phyloP scores from a whole-genome alignment of 306 rosid genomes.

The Inga leiocalycina region DNA sequence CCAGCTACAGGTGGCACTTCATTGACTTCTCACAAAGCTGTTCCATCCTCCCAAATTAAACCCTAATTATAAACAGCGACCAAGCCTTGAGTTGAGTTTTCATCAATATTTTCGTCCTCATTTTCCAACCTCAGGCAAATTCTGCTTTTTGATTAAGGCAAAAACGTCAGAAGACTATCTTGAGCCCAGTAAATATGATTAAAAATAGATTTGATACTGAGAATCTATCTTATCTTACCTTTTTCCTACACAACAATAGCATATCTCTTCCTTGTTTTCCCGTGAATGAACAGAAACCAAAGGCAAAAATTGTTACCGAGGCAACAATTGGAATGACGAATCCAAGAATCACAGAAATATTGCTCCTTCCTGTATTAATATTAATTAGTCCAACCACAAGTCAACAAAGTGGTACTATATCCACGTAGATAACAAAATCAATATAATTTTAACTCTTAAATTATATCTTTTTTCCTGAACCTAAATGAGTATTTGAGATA shows the following conservation, averaged over 20 bases:
- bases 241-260: conserved; percentile 24
- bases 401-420: neutral
- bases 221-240: conserved; percentile 25
- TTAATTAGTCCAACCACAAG: neutral
- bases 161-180: conserved; percentile 10
- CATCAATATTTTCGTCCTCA: neutral
- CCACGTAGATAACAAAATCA: no score
- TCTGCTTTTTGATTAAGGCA: conserved; percentile 17
- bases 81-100: neutral
- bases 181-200: neutral
- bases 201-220: neutral
- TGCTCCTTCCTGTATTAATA: conserved; percentile 32
- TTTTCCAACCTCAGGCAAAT: conserved; percentile 11
- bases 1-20: neutral
- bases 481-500: neutral
- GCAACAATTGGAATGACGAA: conserved; percentile 47
- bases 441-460: no score
- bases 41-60: neutral
- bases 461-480: neutral
- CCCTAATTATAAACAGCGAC: neutral
- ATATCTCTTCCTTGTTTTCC: conserved; percentile 32
- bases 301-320: conserved; percentile 31
- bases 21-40: neutral
- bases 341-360: conserved; percentile 36
- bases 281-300: conserved; percentile 43